Base-by-base conservation (phyloP, 2,329 filamentous ascomycete genomes). In the Clathrospora elynae region DNA sequence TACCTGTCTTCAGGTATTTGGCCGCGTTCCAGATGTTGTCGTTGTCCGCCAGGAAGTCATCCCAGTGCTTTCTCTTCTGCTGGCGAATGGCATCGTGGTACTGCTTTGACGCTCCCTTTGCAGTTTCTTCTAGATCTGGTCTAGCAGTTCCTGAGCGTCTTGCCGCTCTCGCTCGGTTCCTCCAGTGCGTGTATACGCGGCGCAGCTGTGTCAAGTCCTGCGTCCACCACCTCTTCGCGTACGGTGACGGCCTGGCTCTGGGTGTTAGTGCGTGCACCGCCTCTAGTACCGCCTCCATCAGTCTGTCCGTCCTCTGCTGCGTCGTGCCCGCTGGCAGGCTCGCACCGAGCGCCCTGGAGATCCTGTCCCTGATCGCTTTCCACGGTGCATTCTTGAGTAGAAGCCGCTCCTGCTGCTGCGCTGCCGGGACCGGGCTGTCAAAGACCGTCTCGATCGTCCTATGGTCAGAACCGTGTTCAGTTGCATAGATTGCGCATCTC, bases 381-480 rank as follows among this genome's bases (percentile, higher is more conserved):
- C 43, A 53, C 30, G 39, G 46, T 29, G 50, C 42, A 28, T 50
- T 50, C 46, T 50, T 53, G 19, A 53, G 23, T 19, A 53, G 32
- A 26, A 49, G 49, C 29, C 49, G 30, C 38, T 49, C 46, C 23
- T 41, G 30, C 19, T 18, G 28, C 42, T 46, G 33, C 26, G 31
- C 4, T 35, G 24, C n/a, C 16, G 40, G 38, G 23, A 49, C 28
- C n/a, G 36, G 37, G 6, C 46, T 48, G 22, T 34, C 13, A 19
- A 52, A 49, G 49, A 26, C n/a, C 5, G 45, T 53, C 23, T 35
- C n/a, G 20, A 53, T 53, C 10, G 40, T 41, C 23, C 35, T 31
- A 30, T 53, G 42, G 39, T 53, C 39, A 5, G 44, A 42, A n/a
- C 45, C 45, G 28, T 52, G 42, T 20, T 52, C 34, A 20, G 40